phyloP scores from a whole-genome alignment of 2,329 filamentous ascomycete species.

The Fusarium oxysporum region DNA sequence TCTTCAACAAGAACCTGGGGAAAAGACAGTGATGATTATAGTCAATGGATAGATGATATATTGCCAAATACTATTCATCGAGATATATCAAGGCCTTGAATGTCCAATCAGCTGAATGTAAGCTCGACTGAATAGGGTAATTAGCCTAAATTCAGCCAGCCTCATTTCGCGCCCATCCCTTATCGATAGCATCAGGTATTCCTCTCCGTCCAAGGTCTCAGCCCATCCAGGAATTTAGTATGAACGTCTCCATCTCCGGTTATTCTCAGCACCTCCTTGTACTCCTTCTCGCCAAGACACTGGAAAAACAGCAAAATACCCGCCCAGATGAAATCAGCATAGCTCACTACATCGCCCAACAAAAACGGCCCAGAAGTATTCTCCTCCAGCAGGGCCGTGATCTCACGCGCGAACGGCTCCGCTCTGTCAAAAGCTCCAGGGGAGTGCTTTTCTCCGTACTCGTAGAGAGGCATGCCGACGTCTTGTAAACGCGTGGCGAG shows the following conservation, averaged over 20 bases:
- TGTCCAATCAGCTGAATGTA: neutral
- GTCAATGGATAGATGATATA: neutral
- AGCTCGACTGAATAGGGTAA: rapidly evolving
- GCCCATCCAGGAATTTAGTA: slow-evolving; percentile 6
- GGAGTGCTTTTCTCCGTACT: slow-evolving; percentile 23
- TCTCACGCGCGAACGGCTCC: slow-evolving; percentile 23
- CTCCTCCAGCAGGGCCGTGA: slow-evolving; percentile 22
- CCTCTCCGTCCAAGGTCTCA: slow-evolving; percentile 23
- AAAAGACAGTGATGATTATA: neutral
- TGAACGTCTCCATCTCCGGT: slow-evolving; percentile 21
- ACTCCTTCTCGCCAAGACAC: slow-evolving; percentile 24
- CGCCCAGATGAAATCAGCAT: slow-evolving; percentile 68
- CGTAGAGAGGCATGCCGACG: slow-evolving; percentile 28
- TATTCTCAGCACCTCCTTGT: slow-evolving; percentile 17
- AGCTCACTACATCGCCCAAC: slow-evolving; percentile 64
- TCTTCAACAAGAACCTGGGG: neutral
- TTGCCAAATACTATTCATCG: rapidly evolving
- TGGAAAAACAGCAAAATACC: slow-evolving; percentile 57
- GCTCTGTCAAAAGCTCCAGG: slow-evolving; percentile 25
- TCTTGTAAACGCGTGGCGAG: slow-evolving; percentile 14
- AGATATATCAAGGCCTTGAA: rapidly evolving
- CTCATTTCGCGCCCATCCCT: rapidly evolving
- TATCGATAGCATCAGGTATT: slow-evolving; percentile 2
- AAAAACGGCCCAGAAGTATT: slow-evolving; percentile 67
- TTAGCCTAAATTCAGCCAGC: neutral